Base-by-base conservation (phyloP, 176 grass and related monocot species). In the Carex parvula region DNA sequence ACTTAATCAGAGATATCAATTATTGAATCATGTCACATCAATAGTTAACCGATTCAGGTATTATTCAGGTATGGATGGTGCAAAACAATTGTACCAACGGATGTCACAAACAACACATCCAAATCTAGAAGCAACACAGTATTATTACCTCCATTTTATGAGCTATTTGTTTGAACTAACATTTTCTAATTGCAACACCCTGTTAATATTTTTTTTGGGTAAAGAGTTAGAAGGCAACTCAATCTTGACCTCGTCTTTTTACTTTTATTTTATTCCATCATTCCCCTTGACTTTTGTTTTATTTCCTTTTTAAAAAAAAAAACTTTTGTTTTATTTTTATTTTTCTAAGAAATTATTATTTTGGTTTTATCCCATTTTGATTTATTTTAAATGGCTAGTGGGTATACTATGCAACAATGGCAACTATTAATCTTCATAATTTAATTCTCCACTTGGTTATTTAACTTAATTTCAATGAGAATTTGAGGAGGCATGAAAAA, bases 151-250 rank as follows among this genome's bases (percentile, higher is more conserved):
- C 72, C 13, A 55, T 55, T 46, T 75, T 26, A 55, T 1, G 11
- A 16, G 22, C 32, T 54, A 8, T 39, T 39, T 44, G 42, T 44
- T 78, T 56, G 6, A 78, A 75, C 5, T 5, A 75, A 11, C 12
- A 11, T 48, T 48, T 24, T 72, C 15, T 13, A 73, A 74, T 53
- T 52, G 8, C 44, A 11, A 74, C 70, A 29, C 44, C n/a, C 10
- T 29, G 18, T 74, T 74, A 26, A 20, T 50, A 32, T 1, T 16
- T 78, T 57, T 52, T 57, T 57, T 8, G 18, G 22, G 52, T 32
- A 57, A 78, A 78, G 14, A 55, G 50, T 78, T 56, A 26, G 26
- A 57, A 26, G 73, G 24, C 26, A 77, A 78, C 73, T 78, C 73
- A 78, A 78, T 57, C 73, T 78, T 78, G 52, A 32, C 73, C 73